These are phyloP conservation scores for Eutrema japonicum DNA, from an alignment of 345 rosid species.

Conservation along the genomic window DNA sequence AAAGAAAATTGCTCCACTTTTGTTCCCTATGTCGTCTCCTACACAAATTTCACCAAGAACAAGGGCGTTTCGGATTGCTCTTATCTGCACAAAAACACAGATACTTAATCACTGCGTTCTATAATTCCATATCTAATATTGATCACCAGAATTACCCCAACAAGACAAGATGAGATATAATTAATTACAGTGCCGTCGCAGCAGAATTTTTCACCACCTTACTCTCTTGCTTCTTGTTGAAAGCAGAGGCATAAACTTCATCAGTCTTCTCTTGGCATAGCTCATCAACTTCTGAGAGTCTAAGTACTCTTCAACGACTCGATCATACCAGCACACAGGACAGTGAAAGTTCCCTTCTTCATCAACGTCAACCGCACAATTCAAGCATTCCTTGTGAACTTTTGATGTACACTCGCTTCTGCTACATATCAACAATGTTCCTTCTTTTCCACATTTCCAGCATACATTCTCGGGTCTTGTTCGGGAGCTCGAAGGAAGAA, in stretches of 20 bases:
- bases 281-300: slow-evolving; percentile 29
- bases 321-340: slow-evolving; percentile 40
- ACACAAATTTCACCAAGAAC: slow-evolving; percentile 10
- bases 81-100: not conserved
- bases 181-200: slow-evolving; percentile 12
- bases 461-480: slow-evolving; percentile 25
- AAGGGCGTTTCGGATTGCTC: not conserved
- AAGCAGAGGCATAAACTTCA: slow-evolving; percentile 13
- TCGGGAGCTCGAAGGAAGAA: slow-evolving; percentile 8
- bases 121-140: not conserved
- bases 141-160: not conserved
- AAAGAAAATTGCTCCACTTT: not conserved
- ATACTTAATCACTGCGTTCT: slow-evolving; percentile 12
- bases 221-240: slow-evolving; percentile 33
- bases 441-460: slow-evolving; percentile 39
- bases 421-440: slow-evolving; percentile 39
- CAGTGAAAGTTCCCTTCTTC: slow-evolving; percentile 31
- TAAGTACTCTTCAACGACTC: slow-evolving; percentile 16
- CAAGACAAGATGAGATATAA: not conserved
- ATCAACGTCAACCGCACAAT: slow-evolving; percentile 21
- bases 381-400: slow-evolving; percentile 41
- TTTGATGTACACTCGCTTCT: slow-evolving; percentile 35
- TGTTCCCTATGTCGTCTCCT: not conserved
- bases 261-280: slow-evolving; percentile 34
- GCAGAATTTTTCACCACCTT: not conserved